Percentiles rank a stretch among this genome's conserved stretches.
Evolutionary conservation across 1,284 basidiomycete species (phyloP).

Genomic region (Cronartium quercuum): DNA sequence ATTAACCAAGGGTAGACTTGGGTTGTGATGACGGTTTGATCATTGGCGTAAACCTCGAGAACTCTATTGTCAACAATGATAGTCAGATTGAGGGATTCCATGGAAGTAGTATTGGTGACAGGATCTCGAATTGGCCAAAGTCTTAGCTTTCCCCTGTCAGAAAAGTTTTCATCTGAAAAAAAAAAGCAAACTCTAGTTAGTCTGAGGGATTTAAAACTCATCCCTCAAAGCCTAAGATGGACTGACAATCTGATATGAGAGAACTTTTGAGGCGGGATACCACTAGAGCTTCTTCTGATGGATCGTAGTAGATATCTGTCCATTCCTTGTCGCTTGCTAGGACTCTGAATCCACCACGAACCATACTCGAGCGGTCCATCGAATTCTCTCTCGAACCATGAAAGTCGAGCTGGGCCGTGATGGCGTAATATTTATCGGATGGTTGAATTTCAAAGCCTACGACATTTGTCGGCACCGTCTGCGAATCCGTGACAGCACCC

Average conservation of each 20-base stretch:
- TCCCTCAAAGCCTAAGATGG: not conserved
- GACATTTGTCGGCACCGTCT: constrained; percentile 13
- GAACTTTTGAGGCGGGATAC: constrained; percentile 39
- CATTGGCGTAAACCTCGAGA: constrained; percentile 48
- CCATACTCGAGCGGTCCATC: constrained; percentile 2
- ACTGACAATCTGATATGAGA: constrained; percentile 42
- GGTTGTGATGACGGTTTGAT: constrained; percentile 46
- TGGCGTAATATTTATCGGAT: constrained; percentile 40
- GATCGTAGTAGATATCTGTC: constrained; percentile 43
- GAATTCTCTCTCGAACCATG: not conserved
- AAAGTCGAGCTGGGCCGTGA: constrained; percentile 41
- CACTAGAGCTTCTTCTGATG: constrained; percentile 38
- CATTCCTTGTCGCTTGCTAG: constrained; percentile 42
- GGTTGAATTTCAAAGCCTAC: constrained; percentile 41
- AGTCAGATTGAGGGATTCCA: constrained; percentile 42
- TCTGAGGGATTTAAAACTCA: not conserved
- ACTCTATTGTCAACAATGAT: constrained; percentile 47
- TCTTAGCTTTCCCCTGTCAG: constrained; percentile 42
- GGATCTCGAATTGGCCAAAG: constrained; percentile 41
- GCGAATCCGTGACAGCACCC: not conserved
- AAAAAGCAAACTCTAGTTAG: not conserved
- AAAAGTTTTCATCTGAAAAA: constrained; percentile 41
- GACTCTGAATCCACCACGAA: constrained; percentile 41
- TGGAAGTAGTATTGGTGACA: not conserved
- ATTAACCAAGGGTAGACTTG: constrained; percentile 43